Conservation (phyloP, 2,329 filamentous ascomycete genomes). For the Periconia digitata region DNA sequence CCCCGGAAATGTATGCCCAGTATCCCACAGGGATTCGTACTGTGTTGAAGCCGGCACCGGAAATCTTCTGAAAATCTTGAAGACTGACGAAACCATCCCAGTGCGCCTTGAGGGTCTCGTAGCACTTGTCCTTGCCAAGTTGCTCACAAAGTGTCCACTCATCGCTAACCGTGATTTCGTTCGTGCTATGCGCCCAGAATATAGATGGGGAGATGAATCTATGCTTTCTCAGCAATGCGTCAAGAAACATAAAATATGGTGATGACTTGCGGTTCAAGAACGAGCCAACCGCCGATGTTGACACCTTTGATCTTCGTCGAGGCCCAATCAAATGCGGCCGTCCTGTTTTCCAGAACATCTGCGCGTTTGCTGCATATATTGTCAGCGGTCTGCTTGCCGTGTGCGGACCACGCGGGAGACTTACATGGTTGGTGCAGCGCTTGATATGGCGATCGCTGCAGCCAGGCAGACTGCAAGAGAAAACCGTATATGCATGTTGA, state of each 20-base stretch:
- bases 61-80: constrained; percentile 58
- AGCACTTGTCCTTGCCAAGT: constrained; percentile 50
- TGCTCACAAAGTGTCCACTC: constrained; percentile 54
- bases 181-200: constrained; percentile 43
- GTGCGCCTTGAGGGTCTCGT: constrained; percentile 49
- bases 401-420: neutral
- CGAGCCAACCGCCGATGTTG: constrained; percentile 40
- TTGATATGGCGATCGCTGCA: constrained; percentile 9
- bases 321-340: constrained; percentile 45
- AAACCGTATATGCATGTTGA: constrained; percentile 11
- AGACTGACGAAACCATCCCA: constrained; percentile 55
- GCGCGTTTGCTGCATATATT: too few species aligned
- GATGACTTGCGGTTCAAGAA: constrained; percentile 31
- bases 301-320: constrained; percentile 43
- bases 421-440: constrained; percentile 21
- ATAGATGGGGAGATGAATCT: constrained; percentile 60
- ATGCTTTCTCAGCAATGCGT: constrained; percentile 3
- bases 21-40: constrained; percentile 62
- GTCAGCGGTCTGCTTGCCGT: too few species aligned
- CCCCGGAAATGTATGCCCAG: constrained; percentile 55
- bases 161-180: constrained; percentile 45
- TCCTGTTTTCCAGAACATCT: constrained; percentile 12
- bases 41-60: constrained; percentile 59
- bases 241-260: too few species aligned
- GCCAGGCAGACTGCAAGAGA: constrained; percentile 15